Conservation (phyloP, 768 basidiomycete genomes). For the Boletus reticuloceps region DNA sequence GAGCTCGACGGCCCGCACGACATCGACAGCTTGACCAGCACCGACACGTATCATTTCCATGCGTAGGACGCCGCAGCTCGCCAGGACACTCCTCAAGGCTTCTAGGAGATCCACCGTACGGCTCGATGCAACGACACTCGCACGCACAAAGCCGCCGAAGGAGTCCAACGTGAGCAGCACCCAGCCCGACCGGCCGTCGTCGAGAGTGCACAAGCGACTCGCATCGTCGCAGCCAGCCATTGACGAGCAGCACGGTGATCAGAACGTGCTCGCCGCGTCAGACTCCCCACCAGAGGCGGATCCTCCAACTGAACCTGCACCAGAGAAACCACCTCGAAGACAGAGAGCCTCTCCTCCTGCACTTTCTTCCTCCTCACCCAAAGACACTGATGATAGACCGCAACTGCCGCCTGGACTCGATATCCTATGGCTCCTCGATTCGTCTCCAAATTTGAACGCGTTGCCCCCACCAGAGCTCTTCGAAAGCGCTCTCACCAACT, state of each 20-base stretch:
- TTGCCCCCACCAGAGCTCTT: constrained; percentile 76
- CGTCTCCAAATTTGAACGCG: constrained; percentile 20
- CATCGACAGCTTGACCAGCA: constrained; percentile 39
- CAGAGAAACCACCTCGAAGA: constrained; percentile 26
- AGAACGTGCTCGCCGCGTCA: constrained; percentile 1
- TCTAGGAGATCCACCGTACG: constrained; percentile 6
- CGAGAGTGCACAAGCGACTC: constrained; percentile 24
- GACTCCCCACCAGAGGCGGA: constrained; percentile 28
- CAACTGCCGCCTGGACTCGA: constrained; percentile 56
- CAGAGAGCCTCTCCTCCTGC: constrained; percentile 7
- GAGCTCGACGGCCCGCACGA: constrained; percentile 42
- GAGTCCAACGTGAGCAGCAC: constrained; percentile 13
- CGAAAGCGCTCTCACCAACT: constrained; percentile 70
- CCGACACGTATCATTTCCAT: constrained; percentile 70
- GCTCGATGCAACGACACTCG: constrained; percentile 11
- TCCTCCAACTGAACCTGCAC: constrained; percentile 17
- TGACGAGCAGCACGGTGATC: constrained; percentile 15
- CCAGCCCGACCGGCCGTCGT: constrained; percentile 7
- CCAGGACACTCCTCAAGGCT: constrained; percentile 68
- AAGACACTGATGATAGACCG: constrained; percentile 30
- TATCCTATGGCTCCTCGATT: constrained; percentile 64
- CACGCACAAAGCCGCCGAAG: constrained; percentile 22
- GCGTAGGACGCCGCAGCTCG: constrained; percentile 59
- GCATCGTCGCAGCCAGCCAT: constrained; percentile 19
- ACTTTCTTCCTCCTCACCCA: constrained; percentile 3